Evolutionary conservation across 2,329 filamentous ascomycete species (phyloP).

Genomic region (Corynespora cassiicola): DNA sequence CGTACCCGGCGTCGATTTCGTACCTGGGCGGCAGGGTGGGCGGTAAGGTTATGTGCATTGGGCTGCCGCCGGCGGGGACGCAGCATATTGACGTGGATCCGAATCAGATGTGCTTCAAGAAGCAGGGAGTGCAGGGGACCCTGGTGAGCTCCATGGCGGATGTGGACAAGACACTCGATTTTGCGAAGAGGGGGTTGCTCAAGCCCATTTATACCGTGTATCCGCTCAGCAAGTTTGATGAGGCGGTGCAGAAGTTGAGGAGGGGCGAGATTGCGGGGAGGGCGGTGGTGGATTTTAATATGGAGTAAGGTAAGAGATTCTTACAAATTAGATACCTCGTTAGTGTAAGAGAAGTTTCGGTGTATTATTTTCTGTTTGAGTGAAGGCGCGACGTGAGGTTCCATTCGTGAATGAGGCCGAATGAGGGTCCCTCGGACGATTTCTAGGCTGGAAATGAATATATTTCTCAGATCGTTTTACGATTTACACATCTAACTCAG

Average conservation of each 20-base stretch:
- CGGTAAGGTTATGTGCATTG: constrained; percentile 61
- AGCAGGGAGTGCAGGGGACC: constrained; percentile 42
- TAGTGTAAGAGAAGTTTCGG: too few species aligned
- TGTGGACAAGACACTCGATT: constrained; percentile 55
- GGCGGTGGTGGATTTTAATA: constrained; percentile 62
- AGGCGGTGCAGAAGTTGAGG: constrained; percentile 58
- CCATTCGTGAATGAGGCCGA: too few species aligned
- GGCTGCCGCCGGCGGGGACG: constrained; percentile 43
- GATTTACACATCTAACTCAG: too few species aligned
- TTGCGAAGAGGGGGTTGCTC: constrained; percentile 57
- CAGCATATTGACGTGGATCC: constrained; percentile 43
- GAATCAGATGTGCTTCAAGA: constrained; percentile 41
- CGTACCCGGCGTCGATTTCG: constrained; percentile 33
- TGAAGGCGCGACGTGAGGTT: too few species aligned
- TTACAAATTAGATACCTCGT: not conserved
- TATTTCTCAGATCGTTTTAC: too few species aligned
- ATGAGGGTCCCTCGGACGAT: too few species aligned
- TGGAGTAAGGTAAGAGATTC: constrained; percentile 36
- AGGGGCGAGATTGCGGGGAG: constrained; percentile 59
- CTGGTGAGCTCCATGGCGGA: constrained; percentile 57
- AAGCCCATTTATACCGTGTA: constrained; percentile 59
- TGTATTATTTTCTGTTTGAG: too few species aligned
- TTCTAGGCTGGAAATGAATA: too few species aligned
- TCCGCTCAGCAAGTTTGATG: constrained; percentile 54
- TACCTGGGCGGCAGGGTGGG: constrained; percentile 55